These are phyloP conservation scores for Eimeria maxima DNA, from an alignment of 169 alveolate genomes.

Conservation along the genomic window DNA sequence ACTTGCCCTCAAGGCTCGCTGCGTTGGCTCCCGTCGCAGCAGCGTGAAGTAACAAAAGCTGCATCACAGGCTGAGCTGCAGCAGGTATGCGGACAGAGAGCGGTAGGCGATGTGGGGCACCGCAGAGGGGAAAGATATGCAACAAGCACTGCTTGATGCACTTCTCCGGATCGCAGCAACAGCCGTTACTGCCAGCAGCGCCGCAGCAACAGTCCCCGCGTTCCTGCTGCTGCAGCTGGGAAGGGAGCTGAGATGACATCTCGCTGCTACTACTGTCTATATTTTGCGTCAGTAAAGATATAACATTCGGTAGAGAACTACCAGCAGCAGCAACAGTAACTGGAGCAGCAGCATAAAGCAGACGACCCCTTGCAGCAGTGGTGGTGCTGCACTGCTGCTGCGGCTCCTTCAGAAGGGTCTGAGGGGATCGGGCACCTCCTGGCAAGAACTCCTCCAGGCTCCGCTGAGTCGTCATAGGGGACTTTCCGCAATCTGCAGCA, in stretches of 20 bases:
- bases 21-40: conserved; percentile 67
- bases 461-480: conserved; percentile 41
- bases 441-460: conserved; percentile 50
- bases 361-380: background rate
- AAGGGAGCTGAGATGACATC: background rate
- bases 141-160: conserved; percentile 25
- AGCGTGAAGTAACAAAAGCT: conserved; percentile 57
- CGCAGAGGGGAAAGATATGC: background rate
- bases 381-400: conserved; percentile 29
- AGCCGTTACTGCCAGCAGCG: conserved; percentile 41
- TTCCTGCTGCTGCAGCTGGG: conserved; percentile 4
- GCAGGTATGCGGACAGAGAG: conserved; percentile 35
- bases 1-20: conserved; percentile 24
- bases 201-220: conserved; percentile 8
- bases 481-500: background rate
- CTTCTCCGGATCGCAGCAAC: conserved; percentile 40
- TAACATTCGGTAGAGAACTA: conserved; percentile 3
- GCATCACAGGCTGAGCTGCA: conserved; percentile 59
- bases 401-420: background rate
- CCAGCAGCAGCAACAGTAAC: conserved; percentile 20
- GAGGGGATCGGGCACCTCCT: conserved; percentile 15
- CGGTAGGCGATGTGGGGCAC: background rate
- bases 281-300: conserved; percentile 56
- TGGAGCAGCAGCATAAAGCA: background rate
- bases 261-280: conserved; percentile 38